Evolutionary conservation across 805 yeast species (phyloP).

Genomic region (Saturnispora saitoi): DNA sequence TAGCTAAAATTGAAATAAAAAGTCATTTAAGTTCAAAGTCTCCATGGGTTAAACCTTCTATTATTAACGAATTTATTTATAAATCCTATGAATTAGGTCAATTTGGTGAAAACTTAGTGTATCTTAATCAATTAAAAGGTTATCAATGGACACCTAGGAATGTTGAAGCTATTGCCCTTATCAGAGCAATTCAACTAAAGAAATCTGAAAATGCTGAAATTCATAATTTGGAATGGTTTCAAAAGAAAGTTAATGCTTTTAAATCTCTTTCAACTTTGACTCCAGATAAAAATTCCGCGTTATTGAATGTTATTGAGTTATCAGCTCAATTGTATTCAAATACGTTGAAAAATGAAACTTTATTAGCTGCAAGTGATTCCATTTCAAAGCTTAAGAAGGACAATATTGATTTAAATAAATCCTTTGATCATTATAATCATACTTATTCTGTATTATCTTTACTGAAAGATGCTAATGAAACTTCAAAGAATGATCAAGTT

Average conservation of each 20-base stretch:
- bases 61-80: constrained; percentile 21
- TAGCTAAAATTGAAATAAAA: constrained; percentile 11
- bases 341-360: not conserved
- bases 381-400: not conserved
- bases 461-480: not conserved
- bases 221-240: constrained; percentile 13
- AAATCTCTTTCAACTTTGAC: constrained; percentile 11
- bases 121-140: constrained; percentile 16
- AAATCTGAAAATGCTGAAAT: constrained; percentile 4
- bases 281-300: not conserved
- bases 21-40: constrained; percentile 7
- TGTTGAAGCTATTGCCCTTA: constrained; percentile 20
- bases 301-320: not conserved
- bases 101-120: constrained; percentile 14
- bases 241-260: constrained; percentile 13
- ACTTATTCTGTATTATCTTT: not conserved
- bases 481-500: not conserved
- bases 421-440: not conserved
- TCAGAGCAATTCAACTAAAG: constrained; percentile 19
- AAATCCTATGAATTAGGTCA: constrained; percentile 21
- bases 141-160: constrained; percentile 17
- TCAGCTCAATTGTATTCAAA: constrained; percentile 1
- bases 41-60: constrained; percentile 16
- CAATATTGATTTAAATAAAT: not conserved
- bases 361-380: not conserved